Evolutionary conservation across 2,329 filamentous ascomycete species (phyloP).

Genomic region (Fusarium lyarnte): DNA sequence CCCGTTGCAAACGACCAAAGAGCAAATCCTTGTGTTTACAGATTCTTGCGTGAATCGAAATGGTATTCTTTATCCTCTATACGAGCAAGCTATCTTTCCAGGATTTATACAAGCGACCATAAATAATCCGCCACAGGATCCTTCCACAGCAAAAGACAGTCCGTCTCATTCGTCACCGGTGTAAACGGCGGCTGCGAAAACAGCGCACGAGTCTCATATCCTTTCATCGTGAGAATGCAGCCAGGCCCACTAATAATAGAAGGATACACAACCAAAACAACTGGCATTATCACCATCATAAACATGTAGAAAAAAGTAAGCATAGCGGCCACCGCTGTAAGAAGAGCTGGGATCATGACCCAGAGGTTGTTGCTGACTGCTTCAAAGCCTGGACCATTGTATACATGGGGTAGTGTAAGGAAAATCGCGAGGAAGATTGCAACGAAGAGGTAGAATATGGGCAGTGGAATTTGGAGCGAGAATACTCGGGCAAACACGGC

Average conservation of each 20-base stretch:
- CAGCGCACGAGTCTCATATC: background rate
- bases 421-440: background rate
- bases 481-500: rapidly evolving
- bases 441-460: background rate
- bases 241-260: background rate
- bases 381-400: background rate
- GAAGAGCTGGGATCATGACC: background rate
- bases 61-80: too few relatives aligned
- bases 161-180: background rate
- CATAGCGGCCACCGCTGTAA: rapidly evolving
- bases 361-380: background rate
- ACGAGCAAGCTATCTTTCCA: too few relatives aligned
- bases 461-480: background rate
- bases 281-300: background rate
- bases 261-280: background rate
- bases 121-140: constrained; percentile 10
- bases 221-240: background rate
- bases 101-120: constrained; percentile 27
- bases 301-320: background rate
- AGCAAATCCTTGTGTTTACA: too few relatives aligned
- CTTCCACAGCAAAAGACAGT: constrained; percentile 15
- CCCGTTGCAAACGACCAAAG: too few relatives aligned
- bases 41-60: too few relatives aligned
- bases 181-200: constrained; percentile 5
- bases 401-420: too few relatives aligned